phyloP scores from a whole-genome alignment of 2,329 filamentous ascomycete genomes.

The Cordyceps javanica region DNA sequence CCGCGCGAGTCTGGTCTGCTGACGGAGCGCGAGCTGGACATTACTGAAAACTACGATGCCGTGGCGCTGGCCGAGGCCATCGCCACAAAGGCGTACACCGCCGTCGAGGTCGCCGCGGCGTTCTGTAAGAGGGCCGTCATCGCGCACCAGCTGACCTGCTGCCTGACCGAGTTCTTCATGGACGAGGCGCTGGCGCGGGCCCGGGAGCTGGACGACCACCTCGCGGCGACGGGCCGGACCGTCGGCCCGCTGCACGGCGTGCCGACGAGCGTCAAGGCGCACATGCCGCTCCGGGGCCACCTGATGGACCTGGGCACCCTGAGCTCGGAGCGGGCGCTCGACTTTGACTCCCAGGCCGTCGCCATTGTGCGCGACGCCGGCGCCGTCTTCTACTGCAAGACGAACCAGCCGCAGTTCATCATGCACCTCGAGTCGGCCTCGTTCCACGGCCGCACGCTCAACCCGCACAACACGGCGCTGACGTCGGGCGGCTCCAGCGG shows the following conservation, averaged over 20 bases:
- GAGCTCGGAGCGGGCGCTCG: slow-evolving; percentile 41
- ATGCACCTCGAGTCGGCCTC: slow-evolving; percentile 52
- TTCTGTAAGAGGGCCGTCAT: slow-evolving; percentile 47
- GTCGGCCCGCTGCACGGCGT: slow-evolving; percentile 54
- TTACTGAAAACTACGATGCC: slow-evolving; percentile 42
- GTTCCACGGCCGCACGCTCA: slow-evolving; percentile 52
- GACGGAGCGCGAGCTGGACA: slow-evolving; percentile 36
- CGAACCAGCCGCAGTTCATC: slow-evolving; percentile 56
- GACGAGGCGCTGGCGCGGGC: slow-evolving; percentile 38
- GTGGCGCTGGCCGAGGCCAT: slow-evolving; percentile 34
- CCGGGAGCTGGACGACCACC: slow-evolving; percentile 34
- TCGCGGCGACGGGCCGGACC: slow-evolving; percentile 31
- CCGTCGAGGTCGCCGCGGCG: slow-evolving; percentile 36
- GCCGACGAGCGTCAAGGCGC: slow-evolving; percentile 49
- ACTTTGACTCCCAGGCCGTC: slow-evolving; percentile 50
- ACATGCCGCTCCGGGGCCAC: slow-evolving; percentile 48
- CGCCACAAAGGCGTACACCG: slow-evolving; percentile 27
- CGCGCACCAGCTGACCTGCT: slow-evolving; percentile 51
- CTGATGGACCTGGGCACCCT: slow-evolving; percentile 47
- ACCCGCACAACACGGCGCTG: slow-evolving; percentile 52
- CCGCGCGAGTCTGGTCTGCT: slow-evolving; percentile 38
- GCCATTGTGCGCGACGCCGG: slow-evolving; percentile 50
- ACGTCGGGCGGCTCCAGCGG: slow-evolving; percentile 59
- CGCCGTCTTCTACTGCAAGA: slow-evolving; percentile 61
- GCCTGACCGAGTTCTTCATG: slow-evolving; percentile 47